Evolutionary conservation across 2,329 filamentous ascomycete species (phyloP), one percentile per base, ranked within the genome.

Genomic region (Alternaria panax): DNA sequence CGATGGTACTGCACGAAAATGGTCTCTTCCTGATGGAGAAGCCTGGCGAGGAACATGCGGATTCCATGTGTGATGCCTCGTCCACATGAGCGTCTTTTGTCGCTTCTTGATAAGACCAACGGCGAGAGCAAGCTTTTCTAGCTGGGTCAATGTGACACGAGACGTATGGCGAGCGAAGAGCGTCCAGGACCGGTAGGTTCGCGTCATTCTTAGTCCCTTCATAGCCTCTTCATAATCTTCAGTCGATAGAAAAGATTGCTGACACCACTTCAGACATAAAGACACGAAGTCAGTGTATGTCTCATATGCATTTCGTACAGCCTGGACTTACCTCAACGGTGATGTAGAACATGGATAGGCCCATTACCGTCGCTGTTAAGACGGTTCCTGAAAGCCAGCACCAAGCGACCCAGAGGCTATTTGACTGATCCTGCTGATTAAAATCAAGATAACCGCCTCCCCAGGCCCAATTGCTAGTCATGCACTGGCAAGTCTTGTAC

Each of bases 401-500:
- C 3, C 51, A 62, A 0, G 57, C 18, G 0, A 78, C 72, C 62
- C 69, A 71, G 2, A 48, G 41, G 16, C 62, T 69, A 30, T 75
- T 77, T 6, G 75, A 75, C 2, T 71, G 72, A 38, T 75, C 70
- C 24, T 70, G 67, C 9, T 71, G 60, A 7, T 43, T 59, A 38
- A 77, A 76, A 50, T 82, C 79, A 30, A 82, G 72, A 52, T 82
- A 83, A 12, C 81, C 80, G n/a, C 78, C 77, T 5, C 58, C 68
- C 2, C 67, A 62, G 1, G 65, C 75, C 77, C 79, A 81, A 5
- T 57, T 69, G 20, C 75, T 78, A 2, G 78, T 75, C 45, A 79
- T 73, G 64, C 81, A 83, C 16, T 74, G 58, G 65, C 80, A 83
- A 3, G 73, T 81, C 54, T 78, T 77, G 61, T 79, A 80, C 22